phyloP scores from a whole-genome alignment of 345 rosid species.

The Rhodamnia argentea region DNA sequence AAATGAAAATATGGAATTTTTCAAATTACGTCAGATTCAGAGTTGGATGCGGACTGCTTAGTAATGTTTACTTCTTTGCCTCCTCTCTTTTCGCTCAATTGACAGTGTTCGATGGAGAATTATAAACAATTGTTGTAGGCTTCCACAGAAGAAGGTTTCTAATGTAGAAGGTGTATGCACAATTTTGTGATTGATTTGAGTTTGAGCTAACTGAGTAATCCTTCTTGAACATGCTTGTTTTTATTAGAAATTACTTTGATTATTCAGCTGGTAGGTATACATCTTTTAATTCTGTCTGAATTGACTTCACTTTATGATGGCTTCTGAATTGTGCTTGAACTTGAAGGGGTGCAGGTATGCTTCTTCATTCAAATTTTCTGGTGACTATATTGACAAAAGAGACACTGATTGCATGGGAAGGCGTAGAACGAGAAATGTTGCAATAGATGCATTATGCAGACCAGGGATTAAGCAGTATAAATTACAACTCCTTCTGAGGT shows the following conservation, averaged over 20 bases:
- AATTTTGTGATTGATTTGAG: neutral
- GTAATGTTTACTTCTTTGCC: neutral
- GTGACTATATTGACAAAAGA: slow-evolving; percentile 61
- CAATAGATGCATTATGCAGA: slow-evolving; percentile 72
- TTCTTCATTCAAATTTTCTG: slow-evolving; percentile 79
- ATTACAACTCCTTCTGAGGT: slow-evolving; percentile 51
- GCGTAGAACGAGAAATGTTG: slow-evolving; percentile 56
- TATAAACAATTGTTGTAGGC: neutral
- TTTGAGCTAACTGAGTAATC: neutral
- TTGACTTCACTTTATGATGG: neutral
- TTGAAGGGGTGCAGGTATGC: slow-evolving; percentile 60
- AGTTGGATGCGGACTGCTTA: neutral
- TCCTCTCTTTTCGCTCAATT: neutral
- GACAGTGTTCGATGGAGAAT: neutral
- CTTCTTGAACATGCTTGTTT: neutral
- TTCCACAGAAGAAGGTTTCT: neutral
- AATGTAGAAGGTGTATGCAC: neutral
- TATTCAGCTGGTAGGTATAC: neutral
- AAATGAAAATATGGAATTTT: neutral
- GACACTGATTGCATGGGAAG: slow-evolving; percentile 47
- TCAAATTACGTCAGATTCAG: neutral
- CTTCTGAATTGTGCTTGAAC: neutral
- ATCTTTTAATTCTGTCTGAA: neutral
- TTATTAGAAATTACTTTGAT: neutral
- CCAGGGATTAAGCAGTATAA: slow-evolving; percentile 56